phyloP scores from a whole-genome alignment of 805 yeast species.

The Kodamaea kakaduensis region DNA sequence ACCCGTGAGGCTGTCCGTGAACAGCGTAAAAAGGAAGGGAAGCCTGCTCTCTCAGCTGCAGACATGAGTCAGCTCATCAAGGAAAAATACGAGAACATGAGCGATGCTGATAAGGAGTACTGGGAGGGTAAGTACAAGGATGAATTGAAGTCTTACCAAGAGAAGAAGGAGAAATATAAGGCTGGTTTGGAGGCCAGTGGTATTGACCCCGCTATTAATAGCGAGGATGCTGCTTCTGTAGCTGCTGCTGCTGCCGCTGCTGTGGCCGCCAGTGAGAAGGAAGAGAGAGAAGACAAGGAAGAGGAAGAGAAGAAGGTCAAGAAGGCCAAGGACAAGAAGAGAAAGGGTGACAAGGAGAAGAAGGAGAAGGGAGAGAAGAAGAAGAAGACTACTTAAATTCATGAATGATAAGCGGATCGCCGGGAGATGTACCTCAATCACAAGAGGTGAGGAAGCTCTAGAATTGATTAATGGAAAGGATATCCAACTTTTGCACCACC shows the following conservation, averaged over 20 bases:
- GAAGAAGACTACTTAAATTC: conserved; percentile 11
- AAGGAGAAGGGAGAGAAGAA: conserved; percentile 17
- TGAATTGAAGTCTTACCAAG: conserved; percentile 36
- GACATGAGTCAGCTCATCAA: conserved; percentile 80
- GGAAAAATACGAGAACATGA: conserved; percentile 69
- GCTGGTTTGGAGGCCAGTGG: conserved; percentile 21
- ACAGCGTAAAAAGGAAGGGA: conserved; percentile 56
- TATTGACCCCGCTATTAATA: conserved; percentile 12
- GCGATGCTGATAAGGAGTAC: conserved; percentile 59
- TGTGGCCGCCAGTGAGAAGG: conserved; percentile 4
- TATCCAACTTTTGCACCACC: too few relatives aligned
- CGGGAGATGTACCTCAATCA: too few relatives aligned
- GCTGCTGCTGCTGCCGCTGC: conserved; percentile 8
- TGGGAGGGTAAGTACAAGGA: conserved; percentile 60
- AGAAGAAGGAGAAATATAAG: conserved; percentile 34
- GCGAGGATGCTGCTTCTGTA: conserved; percentile 14
- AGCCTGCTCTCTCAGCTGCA: conserved; percentile 62
- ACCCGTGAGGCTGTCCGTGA: conserved; percentile 67
- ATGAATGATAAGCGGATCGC: too few relatives aligned
- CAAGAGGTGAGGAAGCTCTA: too few relatives aligned
- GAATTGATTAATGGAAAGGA: too few relatives aligned
- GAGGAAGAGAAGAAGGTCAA: conserved; percentile 14
- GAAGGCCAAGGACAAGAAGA: conserved; percentile 14
- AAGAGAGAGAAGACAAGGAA: conserved; percentile 1
- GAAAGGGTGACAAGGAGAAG: conserved; percentile 13